phyloP scores from a whole-genome alignment of 352 stramenopile species.

The Phytophthora tentaculata region DNA sequence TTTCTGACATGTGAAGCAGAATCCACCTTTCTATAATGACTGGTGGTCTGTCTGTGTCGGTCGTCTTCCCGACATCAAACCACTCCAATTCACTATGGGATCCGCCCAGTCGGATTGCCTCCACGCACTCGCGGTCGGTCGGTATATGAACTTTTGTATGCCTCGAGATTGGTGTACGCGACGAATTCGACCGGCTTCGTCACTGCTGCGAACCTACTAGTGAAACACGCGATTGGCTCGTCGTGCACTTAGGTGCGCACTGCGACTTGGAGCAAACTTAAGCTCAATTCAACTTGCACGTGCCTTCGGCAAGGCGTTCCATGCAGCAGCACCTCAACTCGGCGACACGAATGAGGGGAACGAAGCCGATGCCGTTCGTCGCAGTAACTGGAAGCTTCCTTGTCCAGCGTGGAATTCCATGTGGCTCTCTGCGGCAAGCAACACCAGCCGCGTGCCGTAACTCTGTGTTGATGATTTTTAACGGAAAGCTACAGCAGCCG shows the following conservation, averaged over 20 bases:
- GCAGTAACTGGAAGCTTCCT: background rate
- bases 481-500: too few relatives aligned
- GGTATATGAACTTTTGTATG: conserved; percentile 50
- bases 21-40: conserved; percentile 31
- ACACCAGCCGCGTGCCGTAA: background rate
- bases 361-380: background rate
- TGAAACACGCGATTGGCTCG: background rate
- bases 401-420: background rate
- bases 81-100: conserved; percentile 29
- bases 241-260: background rate
- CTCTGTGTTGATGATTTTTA: background rate
- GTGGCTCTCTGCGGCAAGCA: background rate
- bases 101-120: conserved; percentile 7
- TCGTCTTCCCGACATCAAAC: conserved; percentile 22
- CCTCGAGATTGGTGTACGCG: background rate
- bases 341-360: background rate
- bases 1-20: background rate
- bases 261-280: background rate
- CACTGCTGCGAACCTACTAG: conserved; percentile 3
- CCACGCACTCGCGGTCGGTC: conserved; percentile 43
- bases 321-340: background rate
- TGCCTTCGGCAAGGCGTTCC: background rate
- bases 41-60: conserved; percentile 14
- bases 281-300: background rate
- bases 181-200: conserved; percentile 36